Percentiles rank a stretch among this genome's conserved stretches.
Evolutionary conservation across 495 filamentous ascomycete genomes (phyloP).

Genomic region (Viridothelium virens): DNA sequence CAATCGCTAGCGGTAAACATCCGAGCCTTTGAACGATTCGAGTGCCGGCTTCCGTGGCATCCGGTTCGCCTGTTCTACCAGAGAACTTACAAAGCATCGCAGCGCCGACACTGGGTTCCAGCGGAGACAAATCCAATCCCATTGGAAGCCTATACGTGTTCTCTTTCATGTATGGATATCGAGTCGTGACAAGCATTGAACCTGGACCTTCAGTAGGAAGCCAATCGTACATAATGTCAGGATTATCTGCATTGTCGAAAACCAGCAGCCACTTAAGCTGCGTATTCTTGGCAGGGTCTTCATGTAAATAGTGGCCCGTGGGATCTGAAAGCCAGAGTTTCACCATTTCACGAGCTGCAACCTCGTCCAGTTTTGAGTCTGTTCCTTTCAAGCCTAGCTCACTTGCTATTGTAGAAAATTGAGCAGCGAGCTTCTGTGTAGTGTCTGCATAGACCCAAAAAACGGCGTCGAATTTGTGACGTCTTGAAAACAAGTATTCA

Average conservation of each 20-base stretch:
- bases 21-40: background rate
- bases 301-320: background rate
- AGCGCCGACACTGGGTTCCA: background rate
- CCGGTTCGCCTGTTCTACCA: background rate
- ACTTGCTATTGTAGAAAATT: background rate
- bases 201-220: conserved; percentile 5
- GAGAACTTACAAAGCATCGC: conserved; percentile 1
- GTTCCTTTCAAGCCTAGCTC: conserved; percentile 2
- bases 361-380: background rate
- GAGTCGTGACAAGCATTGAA: conserved; percentile 6
- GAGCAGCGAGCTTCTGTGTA: background rate
- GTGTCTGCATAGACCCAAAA: conserved; percentile 10
- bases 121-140: background rate
- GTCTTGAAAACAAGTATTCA: conserved; percentile 3
- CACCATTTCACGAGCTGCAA: conserved; percentile 5
- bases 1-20: conserved; percentile 4
- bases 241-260: conserved; percentile 7
- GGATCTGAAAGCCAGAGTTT: conserved; percentile 1
- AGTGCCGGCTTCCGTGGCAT: background rate
- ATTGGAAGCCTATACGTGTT: background rate
- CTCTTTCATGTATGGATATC: conserved; percentile 4
- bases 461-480: conserved; percentile 3
- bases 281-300: background rate
- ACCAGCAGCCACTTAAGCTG: conserved; percentile 4
- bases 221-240: conserved; percentile 8